These are phyloP conservation scores for Fusarium solani-melongenae DNA, from an alignment of 2,329 filamentous ascomycete species.

Conservation along the genomic window DNA sequence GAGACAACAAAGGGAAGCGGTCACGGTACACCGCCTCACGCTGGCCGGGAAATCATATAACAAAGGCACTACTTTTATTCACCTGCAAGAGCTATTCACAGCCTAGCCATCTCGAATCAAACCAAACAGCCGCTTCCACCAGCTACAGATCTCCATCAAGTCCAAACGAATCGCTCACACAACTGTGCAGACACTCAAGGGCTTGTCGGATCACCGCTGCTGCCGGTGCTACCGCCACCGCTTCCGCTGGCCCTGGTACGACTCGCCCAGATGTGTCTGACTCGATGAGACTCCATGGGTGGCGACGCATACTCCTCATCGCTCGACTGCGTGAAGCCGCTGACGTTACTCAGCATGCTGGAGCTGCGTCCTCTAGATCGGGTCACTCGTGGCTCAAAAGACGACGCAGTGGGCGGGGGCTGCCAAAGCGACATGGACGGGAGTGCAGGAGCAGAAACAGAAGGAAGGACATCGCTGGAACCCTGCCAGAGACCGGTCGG, in stretches of 20 bases:
- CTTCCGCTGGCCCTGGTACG: constrained; percentile 47
- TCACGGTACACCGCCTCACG: not conserved
- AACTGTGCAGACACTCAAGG: constrained; percentile 40
- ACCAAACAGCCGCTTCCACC: constrained; percentile 23
- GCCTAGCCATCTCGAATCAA: constrained; percentile 20
- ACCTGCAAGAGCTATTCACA: constrained; percentile 41
- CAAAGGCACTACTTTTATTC: constrained; percentile 46
- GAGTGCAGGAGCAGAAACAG: constrained; percentile 45
- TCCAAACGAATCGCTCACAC: not conserved
- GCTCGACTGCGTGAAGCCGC: constrained; percentile 74
- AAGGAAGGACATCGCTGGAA: constrained; percentile 47
- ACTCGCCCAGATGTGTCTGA: constrained; percentile 41
- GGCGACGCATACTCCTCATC: constrained; percentile 56
- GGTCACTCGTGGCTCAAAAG: constrained; percentile 49
- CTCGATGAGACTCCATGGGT: constrained; percentile 32
- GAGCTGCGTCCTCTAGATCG: constrained; percentile 69
- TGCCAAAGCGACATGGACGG: constrained; percentile 50
- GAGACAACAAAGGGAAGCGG: not conserved
- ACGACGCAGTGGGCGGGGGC: constrained; percentile 52
- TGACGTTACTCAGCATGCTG: constrained; percentile 74
- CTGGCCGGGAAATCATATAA: constrained; percentile 15
- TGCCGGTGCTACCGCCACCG: constrained; percentile 57
- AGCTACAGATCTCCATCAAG: not conserved
- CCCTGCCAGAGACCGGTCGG: constrained; percentile 52
- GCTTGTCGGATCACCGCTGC: constrained; percentile 63